These are phyloP conservation scores for Gossypium stocksii DNA, from an alignment of 345 rosid genomes.

Conservation along the genomic window DNA sequence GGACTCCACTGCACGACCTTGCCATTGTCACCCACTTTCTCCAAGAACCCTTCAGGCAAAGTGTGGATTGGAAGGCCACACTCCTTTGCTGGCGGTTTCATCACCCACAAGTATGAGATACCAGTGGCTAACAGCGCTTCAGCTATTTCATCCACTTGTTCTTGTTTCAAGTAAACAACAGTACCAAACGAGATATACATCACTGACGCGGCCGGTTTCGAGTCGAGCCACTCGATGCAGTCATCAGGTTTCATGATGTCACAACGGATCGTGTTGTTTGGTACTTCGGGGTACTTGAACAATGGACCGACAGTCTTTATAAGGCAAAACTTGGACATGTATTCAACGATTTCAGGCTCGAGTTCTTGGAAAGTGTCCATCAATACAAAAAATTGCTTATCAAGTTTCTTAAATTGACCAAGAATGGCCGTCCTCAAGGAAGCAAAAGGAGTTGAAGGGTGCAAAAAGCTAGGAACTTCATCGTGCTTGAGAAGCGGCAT, in stretches of 20 bases:
- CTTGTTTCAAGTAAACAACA: conserved; percentile 53
- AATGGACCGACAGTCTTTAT: conserved; percentile 56
- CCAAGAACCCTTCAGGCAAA: conserved; percentile 60
- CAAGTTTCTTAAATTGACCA: conserved; percentile 55
- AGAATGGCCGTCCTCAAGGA: conserved; percentile 44
- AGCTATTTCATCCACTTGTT: conserved; percentile 71
- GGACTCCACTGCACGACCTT: conserved; percentile 71
- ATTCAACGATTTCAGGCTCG: conserved; percentile 59
- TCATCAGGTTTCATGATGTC: conserved; percentile 53
- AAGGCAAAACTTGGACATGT: conserved; percentile 51
- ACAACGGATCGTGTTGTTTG: conserved; percentile 32
- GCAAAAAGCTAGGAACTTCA: conserved; percentile 75
- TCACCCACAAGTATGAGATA: conserved; percentile 67
- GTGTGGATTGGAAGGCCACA: conserved; percentile 26
- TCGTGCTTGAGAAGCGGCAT: conserved; percentile 69
- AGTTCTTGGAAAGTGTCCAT: conserved; percentile 71
- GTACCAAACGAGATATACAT: conserved; percentile 80
- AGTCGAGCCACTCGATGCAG: conserved; percentile 73
- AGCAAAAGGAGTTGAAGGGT: conserved; percentile 47
- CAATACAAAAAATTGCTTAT: conserved; percentile 61
- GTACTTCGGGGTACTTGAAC: conserved; percentile 45
- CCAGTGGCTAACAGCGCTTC: conserved; percentile 51
- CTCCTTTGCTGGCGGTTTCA: conserved; percentile 46
- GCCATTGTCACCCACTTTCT: conserved; percentile 53
- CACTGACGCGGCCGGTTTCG: conserved; percentile 55